A percentile compares a stretch with the other conserved stretches of the same genome.
These are phyloP conservation scores for Hirsutella minnesotensis DNA, from an alignment of 2,329 filamentous ascomycete genomes.

Conservation along the genomic window DNA sequence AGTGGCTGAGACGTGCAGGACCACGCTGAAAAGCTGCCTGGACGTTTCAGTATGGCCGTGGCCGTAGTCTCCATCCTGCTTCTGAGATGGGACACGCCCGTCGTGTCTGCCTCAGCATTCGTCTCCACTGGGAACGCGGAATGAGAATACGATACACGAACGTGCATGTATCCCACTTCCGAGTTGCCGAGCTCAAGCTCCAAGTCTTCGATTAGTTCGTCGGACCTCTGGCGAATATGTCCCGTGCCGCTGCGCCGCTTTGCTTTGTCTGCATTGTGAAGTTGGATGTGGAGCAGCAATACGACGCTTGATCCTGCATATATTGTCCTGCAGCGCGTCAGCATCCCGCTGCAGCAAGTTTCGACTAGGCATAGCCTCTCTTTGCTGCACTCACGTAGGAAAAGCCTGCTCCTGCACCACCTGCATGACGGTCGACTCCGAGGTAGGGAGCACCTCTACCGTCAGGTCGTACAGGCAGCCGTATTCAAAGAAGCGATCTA, in stretches of 20 bases:
- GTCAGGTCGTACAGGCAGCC: conserved; percentile 37
- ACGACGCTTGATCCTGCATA: conserved; percentile 31
- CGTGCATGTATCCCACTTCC: conserved; percentile 35
- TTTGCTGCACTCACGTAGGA: conserved; percentile 23
- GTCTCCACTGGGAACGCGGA: conserved; percentile 36
- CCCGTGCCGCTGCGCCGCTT: conserved; percentile 2
- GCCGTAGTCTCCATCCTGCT: conserved; percentile 42
- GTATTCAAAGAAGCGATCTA: conserved; percentile 25
- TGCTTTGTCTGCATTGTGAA: conserved; percentile 14
- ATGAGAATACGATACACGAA: conserved; percentile 42
- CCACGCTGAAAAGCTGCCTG: conserved; percentile 38
- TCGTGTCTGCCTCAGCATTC: conserved; percentile 7
- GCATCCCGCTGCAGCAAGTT: conserved; percentile 1
- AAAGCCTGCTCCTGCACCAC: conserved; percentile 32
- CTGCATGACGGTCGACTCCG: conserved; percentile 29
- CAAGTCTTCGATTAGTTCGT: conserved; percentile 46
- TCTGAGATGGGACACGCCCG: conserved; percentile 25
- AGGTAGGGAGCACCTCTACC: conserved; percentile 31
- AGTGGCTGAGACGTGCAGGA: conserved; percentile 28
- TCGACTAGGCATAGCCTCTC: neutral
- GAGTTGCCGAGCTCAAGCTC: conserved; percentile 42
- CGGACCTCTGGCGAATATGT: conserved; percentile 29
- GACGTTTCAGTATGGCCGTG: conserved; percentile 36
- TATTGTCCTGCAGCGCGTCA: conserved; percentile 23
- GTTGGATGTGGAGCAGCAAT: conserved; percentile 33